Conservation (phyloP, 2,329 filamentous ascomycete genomes). For the Diaporthe batatas region DNA sequence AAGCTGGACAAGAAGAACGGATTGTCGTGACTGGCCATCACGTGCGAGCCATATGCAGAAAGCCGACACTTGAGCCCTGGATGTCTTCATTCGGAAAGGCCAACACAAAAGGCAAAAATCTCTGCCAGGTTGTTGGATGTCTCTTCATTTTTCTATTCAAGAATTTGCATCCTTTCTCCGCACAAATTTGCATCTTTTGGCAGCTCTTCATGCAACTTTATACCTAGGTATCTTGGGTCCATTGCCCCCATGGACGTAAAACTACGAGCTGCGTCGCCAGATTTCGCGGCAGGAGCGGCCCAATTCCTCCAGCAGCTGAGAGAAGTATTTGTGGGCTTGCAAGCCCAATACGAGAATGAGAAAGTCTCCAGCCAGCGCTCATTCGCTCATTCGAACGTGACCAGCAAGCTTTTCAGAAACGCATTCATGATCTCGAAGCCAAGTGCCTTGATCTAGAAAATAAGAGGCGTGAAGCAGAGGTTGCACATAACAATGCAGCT, state of each 20-base stretch:
- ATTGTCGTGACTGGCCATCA: background rate
- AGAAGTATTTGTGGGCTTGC: background rate
- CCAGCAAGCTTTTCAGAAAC: background rate
- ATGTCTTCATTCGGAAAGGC: background rate
- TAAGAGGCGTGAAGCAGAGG: background rate
- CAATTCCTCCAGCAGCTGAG: background rate
- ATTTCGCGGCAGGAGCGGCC: background rate
- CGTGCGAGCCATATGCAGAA: background rate
- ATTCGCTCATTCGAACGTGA: conserved; percentile 7
- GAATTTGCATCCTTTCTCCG: too few species aligned
- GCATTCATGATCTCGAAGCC: background rate
- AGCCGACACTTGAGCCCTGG: background rate
- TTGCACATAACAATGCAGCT: background rate
- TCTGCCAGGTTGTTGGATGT: background rate
- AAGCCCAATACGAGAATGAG: conserved; percentile 1
- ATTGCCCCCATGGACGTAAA: background rate
- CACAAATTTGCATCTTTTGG: background rate
- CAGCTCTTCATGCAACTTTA: background rate
- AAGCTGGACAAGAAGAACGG: background rate
- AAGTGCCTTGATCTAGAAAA: background rate
- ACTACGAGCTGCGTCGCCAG: background rate
- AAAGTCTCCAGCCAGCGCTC: background rate
- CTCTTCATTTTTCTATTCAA: background rate
- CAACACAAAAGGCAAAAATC: background rate
- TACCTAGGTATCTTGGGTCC: too few species aligned